Conservation (phyloP, 352 stramenopile species). For the Halophytophthora polymorphica region DNA sequence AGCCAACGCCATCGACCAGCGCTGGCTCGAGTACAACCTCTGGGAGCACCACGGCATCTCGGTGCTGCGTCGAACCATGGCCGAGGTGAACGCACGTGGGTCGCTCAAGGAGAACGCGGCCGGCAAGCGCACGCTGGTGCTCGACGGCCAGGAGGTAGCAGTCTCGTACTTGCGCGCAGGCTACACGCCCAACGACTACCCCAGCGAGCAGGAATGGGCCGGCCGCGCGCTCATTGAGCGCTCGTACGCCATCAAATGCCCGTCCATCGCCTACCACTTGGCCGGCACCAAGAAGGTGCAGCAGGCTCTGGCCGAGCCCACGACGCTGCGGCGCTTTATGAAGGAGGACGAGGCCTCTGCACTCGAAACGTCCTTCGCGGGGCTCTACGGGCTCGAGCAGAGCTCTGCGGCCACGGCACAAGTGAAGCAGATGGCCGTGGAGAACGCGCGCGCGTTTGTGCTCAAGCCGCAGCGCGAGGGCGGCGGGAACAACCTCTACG, state of each 20-base stretch:
- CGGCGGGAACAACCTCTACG: constrained; percentile 98
- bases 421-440: constrained; percentile 69
- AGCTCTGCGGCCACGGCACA: constrained; percentile 58
- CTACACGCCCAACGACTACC: constrained; percentile 97
- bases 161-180: constrained; percentile 95
- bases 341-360: constrained; percentile 49
- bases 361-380: constrained; percentile 92
- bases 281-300: constrained; percentile 98
- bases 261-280: constrained; percentile 95
- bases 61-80: constrained; percentile 75
- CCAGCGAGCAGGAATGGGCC: constrained; percentile 88
- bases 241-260: constrained; percentile 94
- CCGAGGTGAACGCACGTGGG: constrained; percentile 45
- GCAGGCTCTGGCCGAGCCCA: constrained; percentile 89
- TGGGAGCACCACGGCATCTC: constrained; percentile 79
- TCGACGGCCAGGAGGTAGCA: constrained; percentile 81
- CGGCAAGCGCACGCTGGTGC: constrained; percentile 43
- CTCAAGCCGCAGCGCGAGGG: constrained; percentile 98
- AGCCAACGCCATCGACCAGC: constrained; percentile 91
- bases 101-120: constrained; percentile 30
- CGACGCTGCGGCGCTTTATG: constrained; percentile 90
- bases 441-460: constrained; percentile 85
- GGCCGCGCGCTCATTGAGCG: constrained; percentile 87
- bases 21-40: constrained; percentile 91
- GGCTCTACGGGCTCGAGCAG: constrained; percentile 93